A percentile compares a stretch with the other conserved stretches of the same genome.
Conservation (phyloP, 1,139 yeast species). For the Suhomyces atakaporum region DNA sequence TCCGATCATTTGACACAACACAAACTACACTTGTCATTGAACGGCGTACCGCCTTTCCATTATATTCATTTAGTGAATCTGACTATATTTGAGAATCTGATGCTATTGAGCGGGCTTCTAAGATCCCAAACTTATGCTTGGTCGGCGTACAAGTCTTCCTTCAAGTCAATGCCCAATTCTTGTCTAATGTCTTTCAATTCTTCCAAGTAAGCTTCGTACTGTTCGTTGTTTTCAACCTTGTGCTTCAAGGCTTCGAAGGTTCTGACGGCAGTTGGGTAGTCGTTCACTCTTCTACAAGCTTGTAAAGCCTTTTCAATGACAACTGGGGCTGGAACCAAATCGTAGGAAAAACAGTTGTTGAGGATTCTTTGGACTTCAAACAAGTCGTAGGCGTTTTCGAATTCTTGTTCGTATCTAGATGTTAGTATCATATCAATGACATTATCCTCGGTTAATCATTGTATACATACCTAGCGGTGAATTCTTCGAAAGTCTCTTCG, state of each 20-base stretch:
- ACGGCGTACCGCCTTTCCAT: neutral
- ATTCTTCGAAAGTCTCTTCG: conserved; percentile 93
- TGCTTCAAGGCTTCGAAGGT: conserved; percentile 93
- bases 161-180: conserved; percentile 91
- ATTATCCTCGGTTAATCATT: too few relatives aligned
- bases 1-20: too few relatives aligned
- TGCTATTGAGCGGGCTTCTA: too few relatives aligned
- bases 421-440: too few relatives aligned
- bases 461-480: conserved; percentile 68
- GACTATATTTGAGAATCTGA: neutral
- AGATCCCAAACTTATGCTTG: conserved; percentile 11
- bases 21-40: too few relatives aligned
- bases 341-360: conserved; percentile 97
- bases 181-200: conserved; percentile 90
- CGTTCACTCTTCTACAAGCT: conserved; percentile 99
- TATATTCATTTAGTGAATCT: neutral
- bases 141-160: conserved; percentile 73
- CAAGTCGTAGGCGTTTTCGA: conserved; percentile 95
- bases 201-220: conserved; percentile 92
- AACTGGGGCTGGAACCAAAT: conserved; percentile 96
- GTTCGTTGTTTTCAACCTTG: conserved; percentile 93
- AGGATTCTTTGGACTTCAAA: conserved; percentile 89
- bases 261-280: conserved; percentile 97
- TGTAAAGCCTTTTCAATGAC: conserved; percentile 94
- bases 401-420: conserved; percentile 85